phyloP scores from a whole-genome alignment of 768 basidiomycete species.

The Psilocybe sp. region DNA sequence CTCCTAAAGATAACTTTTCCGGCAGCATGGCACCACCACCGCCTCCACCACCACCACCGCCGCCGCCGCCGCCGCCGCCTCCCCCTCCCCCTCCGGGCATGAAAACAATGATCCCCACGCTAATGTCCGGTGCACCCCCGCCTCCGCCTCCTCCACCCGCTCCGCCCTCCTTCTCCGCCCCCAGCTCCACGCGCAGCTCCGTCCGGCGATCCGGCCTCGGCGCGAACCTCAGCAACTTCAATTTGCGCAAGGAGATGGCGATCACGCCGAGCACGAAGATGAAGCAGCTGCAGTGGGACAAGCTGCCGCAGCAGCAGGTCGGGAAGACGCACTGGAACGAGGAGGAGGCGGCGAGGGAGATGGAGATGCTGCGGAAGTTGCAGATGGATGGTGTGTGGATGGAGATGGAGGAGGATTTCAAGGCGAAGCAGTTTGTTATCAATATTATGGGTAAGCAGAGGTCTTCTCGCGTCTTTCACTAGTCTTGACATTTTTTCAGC shows the following conservation, averaged over 20 bases:
- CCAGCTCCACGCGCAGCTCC: slow-evolving; percentile 41
- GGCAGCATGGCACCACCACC: slow-evolving; percentile 7
- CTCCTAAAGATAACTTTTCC: slow-evolving; percentile 8
- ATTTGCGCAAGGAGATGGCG: slow-evolving; percentile 79
- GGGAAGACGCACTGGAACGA: slow-evolving; percentile 83
- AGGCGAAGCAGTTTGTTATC: slow-evolving; percentile 91
- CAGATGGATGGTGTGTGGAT: slow-evolving; percentile 86
- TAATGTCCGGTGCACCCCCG: slow-evolving; percentile 27
- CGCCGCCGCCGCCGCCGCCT: slow-evolving; percentile 34
- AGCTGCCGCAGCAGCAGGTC: slow-evolving; percentile 87
- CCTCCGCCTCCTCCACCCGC: slow-evolving; percentile 37
- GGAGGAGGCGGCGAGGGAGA: slow-evolving; percentile 65
- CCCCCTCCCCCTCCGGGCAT: slow-evolving; percentile 28
- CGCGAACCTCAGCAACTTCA: slow-evolving; percentile 49
- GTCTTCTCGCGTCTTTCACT: background rate
- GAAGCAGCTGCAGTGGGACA: slow-evolving; percentile 99
- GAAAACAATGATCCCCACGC: slow-evolving; percentile 17
- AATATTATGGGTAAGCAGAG: slow-evolving; percentile 73
- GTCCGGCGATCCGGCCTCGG: slow-evolving; percentile 62
- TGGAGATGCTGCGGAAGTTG: slow-evolving; percentile 79
- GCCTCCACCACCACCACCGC: slow-evolving; percentile 33
- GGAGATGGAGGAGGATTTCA: slow-evolving; percentile 98
- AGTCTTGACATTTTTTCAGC: slow-evolving; percentile 36
- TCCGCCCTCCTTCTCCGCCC: slow-evolving; percentile 24
- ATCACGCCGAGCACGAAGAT: slow-evolving; percentile 87